These are phyloP conservation scores for Scorias spongiosa DNA, from an alignment of 2,329 filamentous ascomycete species.

Conservation along the genomic window DNA sequence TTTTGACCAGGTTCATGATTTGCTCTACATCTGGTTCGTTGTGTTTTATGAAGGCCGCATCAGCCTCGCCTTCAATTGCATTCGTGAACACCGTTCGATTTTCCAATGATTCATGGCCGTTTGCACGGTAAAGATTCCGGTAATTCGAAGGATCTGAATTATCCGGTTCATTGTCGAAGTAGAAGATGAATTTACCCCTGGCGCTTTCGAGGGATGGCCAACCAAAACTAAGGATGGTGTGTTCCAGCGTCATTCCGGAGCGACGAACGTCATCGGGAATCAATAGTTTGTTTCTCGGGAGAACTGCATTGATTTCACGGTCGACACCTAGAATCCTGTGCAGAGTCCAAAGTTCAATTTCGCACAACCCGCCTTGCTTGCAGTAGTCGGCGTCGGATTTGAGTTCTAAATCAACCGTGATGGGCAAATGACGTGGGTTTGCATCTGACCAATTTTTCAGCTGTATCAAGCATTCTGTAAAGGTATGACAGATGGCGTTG, in stretches of 20 bases:
- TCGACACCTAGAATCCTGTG: conserved; percentile 29
- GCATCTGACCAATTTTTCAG: conserved; percentile 31
- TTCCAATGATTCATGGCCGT: conserved; percentile 23
- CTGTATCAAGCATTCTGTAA: conserved; percentile 28
- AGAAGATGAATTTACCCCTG: conserved; percentile 33
- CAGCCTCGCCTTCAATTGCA: conserved; percentile 27
- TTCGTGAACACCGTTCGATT: conserved; percentile 36
- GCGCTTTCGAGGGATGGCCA: conserved; percentile 33
- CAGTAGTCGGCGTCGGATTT: conserved; percentile 27
- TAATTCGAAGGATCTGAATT: conserved; percentile 13
- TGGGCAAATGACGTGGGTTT: conserved; percentile 30
- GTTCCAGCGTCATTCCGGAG: conserved; percentile 28
- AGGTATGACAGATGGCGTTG: conserved; percentile 31
- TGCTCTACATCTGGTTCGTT: conserved; percentile 27
- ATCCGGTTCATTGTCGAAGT: conserved; percentile 35
- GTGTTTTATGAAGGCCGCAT: conserved; percentile 36
- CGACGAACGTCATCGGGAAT: conserved; percentile 33
- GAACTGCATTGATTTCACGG: conserved; percentile 31
- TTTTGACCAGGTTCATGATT: conserved; percentile 30
- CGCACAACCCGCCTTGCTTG: conserved; percentile 20
- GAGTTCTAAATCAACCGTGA: conserved; percentile 36
- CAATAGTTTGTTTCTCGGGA: conserved; percentile 27
- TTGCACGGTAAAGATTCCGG: conserved; percentile 25
- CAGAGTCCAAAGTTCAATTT: conserved; percentile 30
- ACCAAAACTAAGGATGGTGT: conserved; percentile 31